Evolutionary conservation across 495 filamentous ascomycete species (phyloP), one percentile per base, ranked within the genome.

Genomic region (Entonaema liquescens): DNA sequence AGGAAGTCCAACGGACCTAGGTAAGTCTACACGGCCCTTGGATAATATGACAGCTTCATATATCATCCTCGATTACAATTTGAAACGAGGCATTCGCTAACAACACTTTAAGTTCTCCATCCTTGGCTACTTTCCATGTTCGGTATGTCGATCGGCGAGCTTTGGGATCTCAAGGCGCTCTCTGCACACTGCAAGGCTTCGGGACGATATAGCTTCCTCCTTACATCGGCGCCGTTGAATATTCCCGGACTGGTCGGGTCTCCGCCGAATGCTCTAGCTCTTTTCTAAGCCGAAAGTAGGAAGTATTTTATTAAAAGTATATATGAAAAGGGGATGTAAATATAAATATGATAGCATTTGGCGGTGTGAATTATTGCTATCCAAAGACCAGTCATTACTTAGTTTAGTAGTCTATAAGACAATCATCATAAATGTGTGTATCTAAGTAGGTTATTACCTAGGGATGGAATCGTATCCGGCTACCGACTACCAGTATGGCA

Each of bases 171-270:
- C 17, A 82, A 87, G 58, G 78, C 68, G 4, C 73, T 90, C 19
- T 80, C 83, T 0, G 82, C 82, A 44, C 71, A 81, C 31, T 89
- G 87, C 71, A 77, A 79, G 68, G 80, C 81, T 68, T 85, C 79
- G 55, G 84, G 85, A 15, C 83, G 84, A 72, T 93, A 90, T 85
- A 86, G 82, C 29, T 92, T 93, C 74, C 86, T 93, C 69, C 77
- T 93, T 56, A 90, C 88, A 1, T 89, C 86, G 76, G 83, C 80
- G 29, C 88, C 88, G 23, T 77, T 88, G 72, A 89, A 91, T 76
- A 87, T 86, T 63, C 79, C 83, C 40, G 85, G 86, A 72, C 67
- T 83, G 4, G 72, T 86, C 17, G 83, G 81, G 19, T 83, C 79
- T 25, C 80, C 82, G 54, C 79, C 81, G 6, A 86, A 84, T 73